phyloP scores from a whole-genome alignment of 352 stramenopile genomes.

The Globisporangium iwayamae region DNA sequence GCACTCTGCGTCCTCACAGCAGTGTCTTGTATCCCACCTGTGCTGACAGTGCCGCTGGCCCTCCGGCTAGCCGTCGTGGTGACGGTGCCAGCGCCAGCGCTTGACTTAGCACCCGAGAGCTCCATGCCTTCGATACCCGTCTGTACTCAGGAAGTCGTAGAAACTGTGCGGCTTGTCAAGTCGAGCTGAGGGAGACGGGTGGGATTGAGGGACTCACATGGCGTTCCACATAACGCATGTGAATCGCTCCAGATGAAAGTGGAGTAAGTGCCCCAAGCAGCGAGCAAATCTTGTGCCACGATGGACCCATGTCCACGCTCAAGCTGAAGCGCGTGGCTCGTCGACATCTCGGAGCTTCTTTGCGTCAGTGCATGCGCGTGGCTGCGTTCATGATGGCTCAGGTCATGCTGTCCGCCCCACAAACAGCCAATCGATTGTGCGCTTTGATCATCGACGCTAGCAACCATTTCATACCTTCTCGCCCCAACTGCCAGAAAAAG shows the following conservation, averaged over 20 bases:
- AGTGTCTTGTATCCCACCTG: background rate
- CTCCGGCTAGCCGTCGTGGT: background rate
- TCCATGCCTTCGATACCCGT: background rate
- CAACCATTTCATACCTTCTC: background rate
- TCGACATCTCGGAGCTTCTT: no score
- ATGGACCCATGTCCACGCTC: no score
- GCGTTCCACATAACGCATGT: background rate
- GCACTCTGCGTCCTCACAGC: background rate
- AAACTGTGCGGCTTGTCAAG: background rate
- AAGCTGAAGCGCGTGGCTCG: no score
- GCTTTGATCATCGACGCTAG: background rate
- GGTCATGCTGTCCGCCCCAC: no score
- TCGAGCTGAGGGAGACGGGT: background rate
- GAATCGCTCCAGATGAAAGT: no score
- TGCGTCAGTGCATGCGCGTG: background rate
- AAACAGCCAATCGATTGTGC: no score
- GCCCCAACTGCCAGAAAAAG: background rate
- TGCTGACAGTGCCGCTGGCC: background rate
- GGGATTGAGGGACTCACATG: background rate
- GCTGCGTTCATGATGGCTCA: background rate
- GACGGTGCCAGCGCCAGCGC: background rate
- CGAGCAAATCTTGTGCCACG: no score
- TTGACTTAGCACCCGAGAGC: background rate
- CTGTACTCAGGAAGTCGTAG: background rate
- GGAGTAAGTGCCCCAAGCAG: no score